These are phyloP conservation scores for Saccharomyces mikatae DNA, from an alignment of 805 yeast genomes.

Conservation along the genomic window DNA sequence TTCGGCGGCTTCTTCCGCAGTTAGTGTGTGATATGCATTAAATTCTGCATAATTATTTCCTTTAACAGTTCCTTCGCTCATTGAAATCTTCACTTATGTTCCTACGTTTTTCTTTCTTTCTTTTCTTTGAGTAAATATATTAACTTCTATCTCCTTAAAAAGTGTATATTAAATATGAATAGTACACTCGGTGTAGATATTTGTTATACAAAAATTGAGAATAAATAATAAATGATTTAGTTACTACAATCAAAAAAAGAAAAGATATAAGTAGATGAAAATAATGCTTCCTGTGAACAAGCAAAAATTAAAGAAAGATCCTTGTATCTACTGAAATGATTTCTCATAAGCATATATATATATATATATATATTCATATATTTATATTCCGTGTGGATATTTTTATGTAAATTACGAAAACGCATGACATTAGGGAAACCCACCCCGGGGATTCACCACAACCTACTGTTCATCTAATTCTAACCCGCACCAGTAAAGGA, in stretches of 20 bases:
- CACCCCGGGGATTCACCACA: neutral
- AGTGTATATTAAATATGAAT: neutral
- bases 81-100: neutral
- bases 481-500: neutral
- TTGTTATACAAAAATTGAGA: too few relatives aligned
- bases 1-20: constrained; percentile 52
- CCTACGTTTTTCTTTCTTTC: neutral
- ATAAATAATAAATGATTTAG: too few relatives aligned
- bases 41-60: constrained; percentile 4
- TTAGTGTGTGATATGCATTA: constrained; percentile 43
- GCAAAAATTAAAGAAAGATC: neutral
- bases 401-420: neutral
- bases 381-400: too few relatives aligned
- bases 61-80: neutral
- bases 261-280: neutral
- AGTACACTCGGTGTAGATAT: neutral
- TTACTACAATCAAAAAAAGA: too few relatives aligned
- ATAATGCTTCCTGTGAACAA: neutral
- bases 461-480: neutral
- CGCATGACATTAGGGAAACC: neutral
- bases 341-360: neutral
- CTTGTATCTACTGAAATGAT: neutral
- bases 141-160: neutral
- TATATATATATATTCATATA: too few relatives aligned
- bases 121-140: neutral